A percentile compares a stretch with the other conserved stretches of the same genome.
Evolutionary conservation across 805 yeast genomes (phyloP).

Genomic region (Candida endomychidarum): DNA sequence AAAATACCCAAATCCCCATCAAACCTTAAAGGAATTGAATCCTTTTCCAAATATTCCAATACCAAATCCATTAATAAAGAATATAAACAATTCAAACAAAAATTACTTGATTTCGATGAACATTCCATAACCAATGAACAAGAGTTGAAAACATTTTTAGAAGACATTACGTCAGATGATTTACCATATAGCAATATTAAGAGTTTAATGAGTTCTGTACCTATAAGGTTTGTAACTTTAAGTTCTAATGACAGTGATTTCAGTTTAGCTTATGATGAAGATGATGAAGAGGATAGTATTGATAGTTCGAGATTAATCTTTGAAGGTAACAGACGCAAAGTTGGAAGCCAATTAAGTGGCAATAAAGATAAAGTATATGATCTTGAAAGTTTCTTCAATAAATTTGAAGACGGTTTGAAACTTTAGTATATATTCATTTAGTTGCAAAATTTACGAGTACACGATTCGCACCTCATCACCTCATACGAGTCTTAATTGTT

Average conservation of each 20-base stretch:
- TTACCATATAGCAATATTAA: constrained; percentile 7
- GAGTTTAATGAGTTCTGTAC: constrained; percentile 12
- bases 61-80: not conserved
- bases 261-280: constrained; percentile 14
- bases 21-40: constrained; percentile 10
- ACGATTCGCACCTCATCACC: constrained; percentile 6
- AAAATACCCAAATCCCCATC: constrained; percentile 12
- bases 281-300: constrained; percentile 14
- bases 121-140: constrained; percentile 10
- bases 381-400: constrained; percentile 12
- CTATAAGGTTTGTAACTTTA: constrained; percentile 12
- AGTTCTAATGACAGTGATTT: constrained; percentile 18
- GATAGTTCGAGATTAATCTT: constrained; percentile 16
- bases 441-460: constrained; percentile 11
- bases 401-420: constrained; percentile 17
- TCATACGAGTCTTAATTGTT: not conserved
- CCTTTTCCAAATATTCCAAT: not conserved
- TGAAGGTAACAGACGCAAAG: constrained; percentile 14
- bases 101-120: constrained; percentile 11
- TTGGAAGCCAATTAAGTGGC: constrained; percentile 13
- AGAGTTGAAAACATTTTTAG: constrained; percentile 12
- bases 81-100: constrained; percentile 10
- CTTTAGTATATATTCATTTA: constrained; percentile 5
- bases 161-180: constrained; percentile 9
- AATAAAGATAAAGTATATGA: constrained; percentile 16